These are phyloP conservation scores for Phoenix dactylifera DNA, from an alignment of 176 grass and related monocot species.

Conservation along the genomic window DNA sequence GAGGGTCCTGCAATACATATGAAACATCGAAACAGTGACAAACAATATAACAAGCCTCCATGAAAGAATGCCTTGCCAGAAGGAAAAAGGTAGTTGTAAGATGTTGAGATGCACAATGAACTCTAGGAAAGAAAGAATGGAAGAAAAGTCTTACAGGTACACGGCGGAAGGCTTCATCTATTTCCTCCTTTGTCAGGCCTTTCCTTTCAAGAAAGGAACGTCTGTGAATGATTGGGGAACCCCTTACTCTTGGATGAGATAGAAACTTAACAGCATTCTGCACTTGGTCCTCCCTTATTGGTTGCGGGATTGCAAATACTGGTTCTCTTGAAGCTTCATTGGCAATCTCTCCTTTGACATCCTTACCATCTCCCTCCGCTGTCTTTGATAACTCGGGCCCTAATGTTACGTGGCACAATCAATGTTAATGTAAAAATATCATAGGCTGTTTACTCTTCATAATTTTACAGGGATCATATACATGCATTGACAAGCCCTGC, in stretches of 20 bases:
- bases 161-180: slow-evolving; percentile 77
- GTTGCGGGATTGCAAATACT: slow-evolving; percentile 24
- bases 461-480: too few species aligned
- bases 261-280: slow-evolving; percentile 86
- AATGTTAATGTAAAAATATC: too few species aligned
- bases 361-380: slow-evolving; percentile 10
- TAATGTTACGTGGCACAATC: neutral
- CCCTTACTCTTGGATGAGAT: slow-evolving; percentile 79
- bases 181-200: slow-evolving; percentile 67
- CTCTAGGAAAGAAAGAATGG: neutral
- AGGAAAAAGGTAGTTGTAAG: too few species aligned
- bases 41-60: too few species aligned
- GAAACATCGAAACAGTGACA: neutral
- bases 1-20: slow-evolving; percentile 47
- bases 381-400: neutral
- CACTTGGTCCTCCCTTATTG: slow-evolving; percentile 66
- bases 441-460: too few species aligned
- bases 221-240: slow-evolving; percentile 51
- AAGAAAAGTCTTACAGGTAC: slow-evolving; percentile 47
- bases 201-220: slow-evolving; percentile 86
- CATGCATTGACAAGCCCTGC: too few species aligned
- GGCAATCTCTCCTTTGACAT: slow-evolving; percentile 6
- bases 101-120: neutral
- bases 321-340: slow-evolving; percentile 18
- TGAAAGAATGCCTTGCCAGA: too few species aligned